Percentiles rank a stretch among this genome's conserved stretches.
Evolutionary conservation across 2,329 filamentous ascomycete species (phyloP).

Genomic region (Fusarium guadeloupense): DNA sequence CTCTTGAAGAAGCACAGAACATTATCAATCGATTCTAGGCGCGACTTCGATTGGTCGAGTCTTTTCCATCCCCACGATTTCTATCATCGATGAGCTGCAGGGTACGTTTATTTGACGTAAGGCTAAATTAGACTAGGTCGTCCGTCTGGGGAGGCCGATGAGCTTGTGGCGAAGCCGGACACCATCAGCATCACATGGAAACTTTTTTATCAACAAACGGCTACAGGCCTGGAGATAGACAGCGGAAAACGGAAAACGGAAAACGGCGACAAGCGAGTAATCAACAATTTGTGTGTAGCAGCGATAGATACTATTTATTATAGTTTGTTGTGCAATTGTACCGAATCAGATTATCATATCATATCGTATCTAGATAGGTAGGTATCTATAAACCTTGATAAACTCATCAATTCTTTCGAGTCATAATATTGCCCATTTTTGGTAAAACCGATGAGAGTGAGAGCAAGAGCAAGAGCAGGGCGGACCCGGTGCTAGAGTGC

Average conservation of each 20-base stretch:
- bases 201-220: background rate
- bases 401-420: background rate
- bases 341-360: no score
- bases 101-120: conserved; percentile 8
- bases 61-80: background rate
- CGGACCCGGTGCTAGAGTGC: conserved; percentile 27
- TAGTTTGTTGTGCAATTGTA: no score
- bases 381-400: no score
- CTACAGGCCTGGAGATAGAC: background rate
- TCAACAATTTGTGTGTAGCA: no score
- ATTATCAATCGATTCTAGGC: background rate
- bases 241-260: conserved; percentile 5
- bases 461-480: no score
- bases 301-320: no score
- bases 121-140: background rate
- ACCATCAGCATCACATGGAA: conserved; percentile 35
- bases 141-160: conserved; percentile 1
- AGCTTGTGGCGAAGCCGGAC: conserved; percentile 24
- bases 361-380: no score
- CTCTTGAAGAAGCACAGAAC: background rate
- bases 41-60: background rate
- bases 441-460: conserved; percentile 25
- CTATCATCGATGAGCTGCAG: background rate
- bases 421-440: background rate
- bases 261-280: background rate